phyloP scores from a whole-genome alignment of 345 rosid genomes.

The Iberis pinnata region DNA sequence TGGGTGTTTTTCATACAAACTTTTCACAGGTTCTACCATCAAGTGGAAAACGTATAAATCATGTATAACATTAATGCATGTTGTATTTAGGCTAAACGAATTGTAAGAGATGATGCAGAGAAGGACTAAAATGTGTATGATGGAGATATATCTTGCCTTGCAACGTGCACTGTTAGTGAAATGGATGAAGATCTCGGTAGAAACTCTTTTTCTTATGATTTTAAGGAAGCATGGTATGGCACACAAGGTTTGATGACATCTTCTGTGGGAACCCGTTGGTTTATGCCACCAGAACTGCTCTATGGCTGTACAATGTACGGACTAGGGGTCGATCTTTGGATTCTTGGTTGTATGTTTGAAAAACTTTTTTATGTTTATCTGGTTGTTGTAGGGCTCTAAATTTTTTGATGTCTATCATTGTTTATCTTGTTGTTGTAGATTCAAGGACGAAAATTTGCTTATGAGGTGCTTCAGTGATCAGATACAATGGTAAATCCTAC shows the following conservation, averaged over 20 bases:
- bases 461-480: no score
- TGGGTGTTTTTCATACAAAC: conserved; percentile 10
- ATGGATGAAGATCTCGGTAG: conserved; percentile 53
- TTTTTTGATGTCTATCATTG: no score
- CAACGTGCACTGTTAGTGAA: conserved; percentile 73
- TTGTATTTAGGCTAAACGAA: conserved; percentile 41
- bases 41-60: background rate
- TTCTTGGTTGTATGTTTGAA: conserved; percentile 80
- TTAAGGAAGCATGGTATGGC: conserved; percentile 44
- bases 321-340: conserved; percentile 80
- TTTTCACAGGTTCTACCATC: background rate
- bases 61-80: no score
- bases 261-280: conserved; percentile 98
- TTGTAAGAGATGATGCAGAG: conserved; percentile 40
- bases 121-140: conserved; percentile 56
- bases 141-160: conserved; percentile 73
- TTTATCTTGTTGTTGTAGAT: no score
- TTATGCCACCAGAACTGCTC: conserved; percentile 85
- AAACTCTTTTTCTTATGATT: conserved; percentile 49
- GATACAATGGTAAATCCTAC: no score
- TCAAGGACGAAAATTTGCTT: no score
- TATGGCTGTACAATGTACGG: conserved; percentile 81
- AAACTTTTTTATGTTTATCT: conserved; percentile 86
- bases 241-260: conserved; percentile 60
- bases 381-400: no score